Conservation (phyloP, 768 basidiomycete species). For the Termitomyces sp. region DNA sequence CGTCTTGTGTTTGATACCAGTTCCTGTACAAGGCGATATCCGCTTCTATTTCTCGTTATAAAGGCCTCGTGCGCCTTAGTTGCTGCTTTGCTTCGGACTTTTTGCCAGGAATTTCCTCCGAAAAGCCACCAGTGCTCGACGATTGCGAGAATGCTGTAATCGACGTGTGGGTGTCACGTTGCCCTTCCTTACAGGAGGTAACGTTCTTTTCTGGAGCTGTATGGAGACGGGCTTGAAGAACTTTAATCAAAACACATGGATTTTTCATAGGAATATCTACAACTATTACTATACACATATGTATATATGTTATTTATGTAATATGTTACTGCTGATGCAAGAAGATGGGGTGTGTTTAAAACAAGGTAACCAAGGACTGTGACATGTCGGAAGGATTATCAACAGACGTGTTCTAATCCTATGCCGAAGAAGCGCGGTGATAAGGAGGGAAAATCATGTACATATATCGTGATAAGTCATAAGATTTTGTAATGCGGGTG, state of each 20-base stretch:
- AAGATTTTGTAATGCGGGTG: neutral
- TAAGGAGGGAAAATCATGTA: neutral
- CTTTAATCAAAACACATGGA: neutral
- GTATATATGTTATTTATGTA: neutral
- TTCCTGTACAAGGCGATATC: conserved; percentile 35
- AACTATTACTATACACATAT: neutral
- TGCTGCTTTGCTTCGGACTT: conserved; percentile 16
- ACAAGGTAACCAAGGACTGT: neutral
- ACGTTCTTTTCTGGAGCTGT: conserved; percentile 23
- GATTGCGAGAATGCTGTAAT: conserved; percentile 16
- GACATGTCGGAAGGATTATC: neutral
- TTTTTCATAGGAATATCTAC: neutral
- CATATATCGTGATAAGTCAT: neutral
- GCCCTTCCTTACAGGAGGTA: conserved; percentile 21
- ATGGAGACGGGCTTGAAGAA: conserved; percentile 11
- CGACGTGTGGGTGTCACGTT: conserved; percentile 21
- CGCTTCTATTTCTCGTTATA: conserved; percentile 33
- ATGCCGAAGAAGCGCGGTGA: neutral
- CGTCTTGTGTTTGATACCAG: conserved; percentile 14
- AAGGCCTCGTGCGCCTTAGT: conserved; percentile 25
- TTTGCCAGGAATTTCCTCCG: neutral
- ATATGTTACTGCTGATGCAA: neutral
- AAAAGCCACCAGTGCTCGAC: neutral
- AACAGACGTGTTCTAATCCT: neutral
- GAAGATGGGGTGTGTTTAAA: neutral